Percentiles rank a stretch among this genome's conserved stretches.
Evolutionary conservation across 2,329 filamentous ascomycete genomes (phyloP).

Genomic region (Dryadomyces quercus-mongolicae): DNA sequence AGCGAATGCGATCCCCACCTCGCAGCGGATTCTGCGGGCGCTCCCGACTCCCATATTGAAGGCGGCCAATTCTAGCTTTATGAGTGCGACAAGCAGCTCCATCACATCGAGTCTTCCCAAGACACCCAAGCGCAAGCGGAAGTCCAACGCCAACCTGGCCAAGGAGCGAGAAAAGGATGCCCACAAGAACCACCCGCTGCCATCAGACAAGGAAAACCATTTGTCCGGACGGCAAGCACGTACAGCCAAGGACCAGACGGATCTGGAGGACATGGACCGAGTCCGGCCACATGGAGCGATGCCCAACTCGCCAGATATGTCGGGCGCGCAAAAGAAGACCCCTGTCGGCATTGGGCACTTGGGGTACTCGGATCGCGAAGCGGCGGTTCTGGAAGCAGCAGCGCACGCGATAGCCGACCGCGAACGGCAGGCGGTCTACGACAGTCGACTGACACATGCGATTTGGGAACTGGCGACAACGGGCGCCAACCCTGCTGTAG

Average conservation of each 20-base stretch:
- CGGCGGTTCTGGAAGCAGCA: constrained; percentile 36
- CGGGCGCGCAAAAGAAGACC: constrained; percentile 12
- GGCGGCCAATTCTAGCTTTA: constrained; percentile 90
- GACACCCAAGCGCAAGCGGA: constrained; percentile 50
- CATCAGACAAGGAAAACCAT: constrained; percentile 34
- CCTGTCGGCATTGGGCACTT: constrained; percentile 9
- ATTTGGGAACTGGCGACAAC: constrained; percentile 92
- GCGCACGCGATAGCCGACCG: constrained; percentile 53
- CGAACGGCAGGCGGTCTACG: constrained; percentile 65
- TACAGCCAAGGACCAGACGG: constrained; percentile 14
- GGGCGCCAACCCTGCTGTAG: constrained; percentile 85
- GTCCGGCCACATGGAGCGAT: constrained; percentile 21
- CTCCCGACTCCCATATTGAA: constrained; percentile 84
- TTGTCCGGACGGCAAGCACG: not conserved
- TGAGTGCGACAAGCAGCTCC: constrained; percentile 80
- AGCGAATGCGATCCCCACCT: constrained; percentile 76
- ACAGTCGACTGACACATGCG: constrained; percentile 74
- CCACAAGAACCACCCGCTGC: constrained; percentile 15
- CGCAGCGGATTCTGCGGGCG: constrained; percentile 80
- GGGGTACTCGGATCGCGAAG: constrained; percentile 12
- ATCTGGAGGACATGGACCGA: constrained; percentile 37
- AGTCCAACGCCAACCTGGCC: constrained; percentile 27
- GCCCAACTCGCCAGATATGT: not conserved
- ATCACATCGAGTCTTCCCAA: constrained; percentile 69
- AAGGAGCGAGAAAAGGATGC: constrained; percentile 17